phyloP scores from a whole-genome alignment of 768 basidiomycete species.

The Zangia roseola region DNA sequence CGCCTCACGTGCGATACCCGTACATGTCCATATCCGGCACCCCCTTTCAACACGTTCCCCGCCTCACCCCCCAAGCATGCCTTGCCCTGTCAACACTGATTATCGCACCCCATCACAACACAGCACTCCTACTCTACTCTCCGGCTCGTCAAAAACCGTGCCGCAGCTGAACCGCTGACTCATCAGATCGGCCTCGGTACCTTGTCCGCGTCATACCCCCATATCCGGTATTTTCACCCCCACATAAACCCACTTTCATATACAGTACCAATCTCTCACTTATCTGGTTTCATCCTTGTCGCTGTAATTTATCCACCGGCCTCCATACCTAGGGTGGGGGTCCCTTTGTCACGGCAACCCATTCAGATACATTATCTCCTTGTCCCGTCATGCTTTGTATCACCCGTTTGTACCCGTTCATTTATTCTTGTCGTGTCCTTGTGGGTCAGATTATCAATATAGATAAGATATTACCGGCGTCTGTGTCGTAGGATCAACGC shows the following conservation, averaged over 20 bases:
- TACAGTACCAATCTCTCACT: no score
- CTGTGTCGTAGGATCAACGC: slow-evolving; percentile 7
- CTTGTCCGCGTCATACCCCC: slow-evolving; percentile 7
- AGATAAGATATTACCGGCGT: slow-evolving; percentile 21
- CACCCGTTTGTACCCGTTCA: not conserved
- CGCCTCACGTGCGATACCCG: slow-evolving; percentile 24
- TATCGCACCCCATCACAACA: slow-evolving; percentile 19
- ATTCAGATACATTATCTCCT: not conserved
- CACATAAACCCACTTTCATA: no score
- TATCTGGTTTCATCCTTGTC: not conserved
- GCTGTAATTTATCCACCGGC: slow-evolving; percentile 17
- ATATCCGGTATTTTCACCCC: not conserved
- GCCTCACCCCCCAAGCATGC: slow-evolving; percentile 31
- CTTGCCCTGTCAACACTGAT: slow-evolving; percentile 15
- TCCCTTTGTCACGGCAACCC: not conserved
- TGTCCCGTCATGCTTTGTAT: no score
- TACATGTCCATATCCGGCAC: slow-evolving; percentile 10
- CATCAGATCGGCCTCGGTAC: slow-evolving; percentile 7
- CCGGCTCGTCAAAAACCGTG: slow-evolving; percentile 2
- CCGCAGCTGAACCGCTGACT: slow-evolving; percentile 20
- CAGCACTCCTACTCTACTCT: not conserved
- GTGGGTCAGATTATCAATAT: not conserved
- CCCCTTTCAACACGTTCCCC: slow-evolving; percentile 27
- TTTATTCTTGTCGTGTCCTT: no score
- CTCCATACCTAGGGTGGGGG: no score